Evolutionary conservation across 768 basidiomycete genomes (phyloP).

Genomic region (Lactifluus volemus): DNA sequence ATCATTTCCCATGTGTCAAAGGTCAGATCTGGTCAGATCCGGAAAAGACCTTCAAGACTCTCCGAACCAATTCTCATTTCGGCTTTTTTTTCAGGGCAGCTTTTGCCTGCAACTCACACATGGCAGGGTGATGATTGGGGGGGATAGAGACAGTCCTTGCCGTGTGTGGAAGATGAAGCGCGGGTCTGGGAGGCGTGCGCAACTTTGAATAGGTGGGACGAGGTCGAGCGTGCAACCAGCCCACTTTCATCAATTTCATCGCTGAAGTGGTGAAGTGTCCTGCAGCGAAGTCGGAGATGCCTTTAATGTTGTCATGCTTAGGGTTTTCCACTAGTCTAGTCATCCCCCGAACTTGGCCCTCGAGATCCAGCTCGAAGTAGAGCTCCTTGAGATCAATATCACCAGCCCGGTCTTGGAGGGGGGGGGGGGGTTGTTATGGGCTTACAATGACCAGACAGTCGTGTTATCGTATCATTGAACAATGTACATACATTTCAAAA

Average conservation of each 20-base stretch:
- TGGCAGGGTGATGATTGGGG: too few species aligned
- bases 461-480: background rate
- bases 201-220: conserved; percentile 64
- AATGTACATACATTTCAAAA: conserved; percentile 11
- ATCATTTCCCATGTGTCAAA: too few species aligned
- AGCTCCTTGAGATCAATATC: conserved; percentile 58
- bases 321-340: conserved; percentile 31
- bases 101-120: too few species aligned
- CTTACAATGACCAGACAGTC: background rate
- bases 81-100: too few species aligned
- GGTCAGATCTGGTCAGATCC: too few species aligned
- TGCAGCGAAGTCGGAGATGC: too few species aligned
- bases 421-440: too few species aligned
- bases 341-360: conserved; percentile 71
- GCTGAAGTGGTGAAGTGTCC: conserved; percentile 36
- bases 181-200: conserved; percentile 40
- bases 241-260: background rate
- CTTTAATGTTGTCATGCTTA: too few species aligned
- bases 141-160: too few species aligned
- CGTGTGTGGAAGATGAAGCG: too few species aligned
- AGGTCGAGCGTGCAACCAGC: conserved; percentile 41
- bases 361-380: conserved; percentile 81
- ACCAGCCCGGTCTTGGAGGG: conserved; percentile 18
- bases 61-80: too few species aligned
- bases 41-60: too few species aligned